Base-by-base conservation (phyloP, 2,329 filamentous ascomycete genomes). In the Colletotrichum echinochloae region DNA sequence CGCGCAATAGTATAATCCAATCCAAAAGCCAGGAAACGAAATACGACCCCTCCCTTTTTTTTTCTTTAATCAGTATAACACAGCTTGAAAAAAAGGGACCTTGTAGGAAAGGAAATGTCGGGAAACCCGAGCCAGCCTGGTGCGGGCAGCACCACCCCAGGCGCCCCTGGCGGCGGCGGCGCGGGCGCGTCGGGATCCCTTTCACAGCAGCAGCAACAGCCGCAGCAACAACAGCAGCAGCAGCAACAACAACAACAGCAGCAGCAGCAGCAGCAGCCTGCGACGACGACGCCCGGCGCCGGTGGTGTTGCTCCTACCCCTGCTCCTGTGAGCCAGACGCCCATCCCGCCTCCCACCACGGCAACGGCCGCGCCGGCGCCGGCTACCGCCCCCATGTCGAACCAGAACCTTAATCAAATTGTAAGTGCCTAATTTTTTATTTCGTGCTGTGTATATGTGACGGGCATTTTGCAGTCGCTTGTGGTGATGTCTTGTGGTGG, bases 361-460 rank as follows among this genome's bases (percentile, higher is more conserved):
- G 39, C 60, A 18, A 55, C 72, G 26, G 39, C n/a, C n/a, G n/a
- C 78, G 73, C 60, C 74, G 35, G 28, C 74, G 70, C 60, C 72
- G 74, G 74, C 73, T 78, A 79, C 75, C 8, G 74, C 76, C 26
- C 80, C 83, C 12, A 91, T 94, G 82, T 94, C 92, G 2, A 94
- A 95, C 73, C 94, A 97, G 77, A 97, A 98, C 78, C 82, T 98
- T 1, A 98, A 98, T 77, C 94, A 97, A 76, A 98, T 98, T 81
- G 95, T 98, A 87, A 88, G 95, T 84, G 37, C 16, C 55, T 60
- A 49, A 49, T 18, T 44, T 57, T 69, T 30, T 66, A 48, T 30
- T 60, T 37, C 51, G 26, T 28, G 6, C 37, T 59, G 9, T 18
- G 2, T 49, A 2, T 11, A 44, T n/a, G 2, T 49, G 20, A 8